Base-by-base conservation (phyloP, 139 green algal genomes). In the Picochlorum sp. region DNA sequence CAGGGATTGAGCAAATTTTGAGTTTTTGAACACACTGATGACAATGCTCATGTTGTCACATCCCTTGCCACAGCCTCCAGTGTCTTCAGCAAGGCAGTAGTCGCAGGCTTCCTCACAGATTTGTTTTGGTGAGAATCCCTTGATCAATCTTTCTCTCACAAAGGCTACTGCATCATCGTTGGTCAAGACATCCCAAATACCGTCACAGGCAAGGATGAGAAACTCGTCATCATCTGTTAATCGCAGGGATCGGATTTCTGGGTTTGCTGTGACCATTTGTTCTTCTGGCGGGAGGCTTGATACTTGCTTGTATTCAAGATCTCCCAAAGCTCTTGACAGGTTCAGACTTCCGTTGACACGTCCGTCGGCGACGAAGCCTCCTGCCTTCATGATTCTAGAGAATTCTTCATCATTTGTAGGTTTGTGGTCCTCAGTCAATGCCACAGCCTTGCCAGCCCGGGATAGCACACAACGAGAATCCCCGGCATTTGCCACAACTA, bases 271-370 rank as follows among this genome's bases (percentile, higher is more conserved):
- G 13, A 94, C 83, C 24, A 82, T 78, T 72, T 94, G 83, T 24
- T 76, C 77, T 24, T 72, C 65, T 1, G 77, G 60, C 20, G 47
- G 20, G 4, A 85, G 63, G 15, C 71, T 57, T 26, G 60, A 69
- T 9, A 57, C 74, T 49, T 81, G 70, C 69, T 94, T 94, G 73
- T 90, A 91, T 67, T 94, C 86, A 63, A 92, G 73, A 57, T 91
- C 84, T 1, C 86, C 86, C 28, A 94, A 70, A 1, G 86, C 86
- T 1, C 86, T 68, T 1, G 81, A 90, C 49, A 94, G 74, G 56
- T 92, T 92, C 26, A 94, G 72, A 50, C 72, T 83, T 23, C 83
- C 86, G 28, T 92, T 94, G 7, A 94, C 78, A 13, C 86, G 70
- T 3, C 86, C 86, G 21, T 92, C 85, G 6, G 69, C 61, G 20